phyloP scores from a whole-genome alignment of 2,329 filamentous ascomycete genomes.

The Calonectria honghensis region DNA sequence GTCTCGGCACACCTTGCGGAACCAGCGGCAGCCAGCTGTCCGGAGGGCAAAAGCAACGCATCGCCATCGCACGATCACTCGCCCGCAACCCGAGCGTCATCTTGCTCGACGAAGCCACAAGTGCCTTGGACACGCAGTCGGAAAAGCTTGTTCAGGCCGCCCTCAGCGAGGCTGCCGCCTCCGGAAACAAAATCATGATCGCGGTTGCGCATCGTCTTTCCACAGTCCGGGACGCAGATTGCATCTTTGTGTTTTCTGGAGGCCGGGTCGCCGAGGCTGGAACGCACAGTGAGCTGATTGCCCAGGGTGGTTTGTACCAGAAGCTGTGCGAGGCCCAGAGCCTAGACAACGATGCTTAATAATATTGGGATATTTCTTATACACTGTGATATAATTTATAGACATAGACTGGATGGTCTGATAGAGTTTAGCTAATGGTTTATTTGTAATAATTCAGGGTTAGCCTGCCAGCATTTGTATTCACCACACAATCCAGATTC shows the following conservation, averaged over 20 bases:
- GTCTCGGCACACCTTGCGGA: conserved; percentile 59
- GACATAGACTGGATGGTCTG: not conserved
- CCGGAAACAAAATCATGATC: conserved; percentile 37
- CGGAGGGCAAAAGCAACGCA: conserved; percentile 74
- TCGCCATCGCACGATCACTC: conserved; percentile 72
- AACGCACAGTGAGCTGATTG: conserved; percentile 30
- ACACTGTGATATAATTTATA: not conserved
- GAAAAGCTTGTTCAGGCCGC: conserved; percentile 27
- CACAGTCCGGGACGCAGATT: conserved; percentile 44
- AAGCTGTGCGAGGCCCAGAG: conserved; percentile 38
- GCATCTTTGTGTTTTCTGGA: conserved; percentile 61
- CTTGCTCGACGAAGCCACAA: conserved; percentile 17
- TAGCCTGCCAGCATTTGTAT: not conserved
- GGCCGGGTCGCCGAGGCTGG: conserved; percentile 47
- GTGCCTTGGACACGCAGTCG: conserved; percentile 30
- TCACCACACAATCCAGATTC: too few species aligned
- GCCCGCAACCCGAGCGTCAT: conserved; percentile 30
- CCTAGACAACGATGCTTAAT: not conserved
- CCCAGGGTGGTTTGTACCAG: conserved; percentile 29
- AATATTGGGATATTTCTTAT: not conserved
- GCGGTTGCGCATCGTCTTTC: conserved; percentile 55
- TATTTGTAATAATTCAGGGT: not conserved
- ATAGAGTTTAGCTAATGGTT: not conserved
- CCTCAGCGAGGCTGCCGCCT: conserved; percentile 15
- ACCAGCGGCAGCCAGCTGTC: conserved; percentile 60